Conservation (phyloP, 768 basidiomycete species). For the Mycena metata region DNA sequence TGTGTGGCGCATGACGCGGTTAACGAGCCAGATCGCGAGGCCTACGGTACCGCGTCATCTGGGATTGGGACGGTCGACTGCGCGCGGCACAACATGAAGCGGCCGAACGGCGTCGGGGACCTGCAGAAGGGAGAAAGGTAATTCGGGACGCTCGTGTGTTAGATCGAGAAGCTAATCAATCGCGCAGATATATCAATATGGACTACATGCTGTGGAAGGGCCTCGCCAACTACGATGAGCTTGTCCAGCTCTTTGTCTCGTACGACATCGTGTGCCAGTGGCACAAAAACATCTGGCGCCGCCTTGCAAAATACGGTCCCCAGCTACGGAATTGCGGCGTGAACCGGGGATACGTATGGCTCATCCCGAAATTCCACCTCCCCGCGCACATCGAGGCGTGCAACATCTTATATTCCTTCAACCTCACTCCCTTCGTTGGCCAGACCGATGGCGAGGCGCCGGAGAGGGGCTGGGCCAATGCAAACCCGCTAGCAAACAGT, state of each 20-base stretch:
- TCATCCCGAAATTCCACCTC: constrained; percentile 47
- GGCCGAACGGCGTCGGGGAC: constrained; percentile 28
- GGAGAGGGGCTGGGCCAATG: constrained; percentile 47
- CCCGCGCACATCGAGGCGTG: constrained; percentile 41
- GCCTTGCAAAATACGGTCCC: constrained; percentile 29
- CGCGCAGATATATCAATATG: too few species aligned
- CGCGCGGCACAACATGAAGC: constrained; percentile 33
- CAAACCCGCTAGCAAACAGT: constrained; percentile 49
- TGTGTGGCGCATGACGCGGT: constrained; percentile 22
- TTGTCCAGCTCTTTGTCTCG: constrained; percentile 35
- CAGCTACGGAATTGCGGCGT: neutral
- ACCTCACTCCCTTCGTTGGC: constrained; percentile 48
- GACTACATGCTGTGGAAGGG: constrained; percentile 40
- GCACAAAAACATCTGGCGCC: constrained; percentile 35
- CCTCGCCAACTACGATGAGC: constrained; percentile 21
- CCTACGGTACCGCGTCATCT: constrained; percentile 14
- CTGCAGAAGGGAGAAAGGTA: constrained; percentile 37
- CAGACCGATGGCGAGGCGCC: too few species aligned
- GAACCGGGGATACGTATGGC: constrained; percentile 9
- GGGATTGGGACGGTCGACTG: constrained; percentile 34
- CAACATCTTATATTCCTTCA: constrained; percentile 39
- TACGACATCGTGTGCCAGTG: constrained; percentile 45
- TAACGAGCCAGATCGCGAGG: constrained; percentile 15
- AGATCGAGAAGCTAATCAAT: constrained; percentile 9
- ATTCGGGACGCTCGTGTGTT: too few species aligned